Base-by-base conservation (phyloP, 768 basidiomycete genomes). In the Exidia glandulosa region DNA sequence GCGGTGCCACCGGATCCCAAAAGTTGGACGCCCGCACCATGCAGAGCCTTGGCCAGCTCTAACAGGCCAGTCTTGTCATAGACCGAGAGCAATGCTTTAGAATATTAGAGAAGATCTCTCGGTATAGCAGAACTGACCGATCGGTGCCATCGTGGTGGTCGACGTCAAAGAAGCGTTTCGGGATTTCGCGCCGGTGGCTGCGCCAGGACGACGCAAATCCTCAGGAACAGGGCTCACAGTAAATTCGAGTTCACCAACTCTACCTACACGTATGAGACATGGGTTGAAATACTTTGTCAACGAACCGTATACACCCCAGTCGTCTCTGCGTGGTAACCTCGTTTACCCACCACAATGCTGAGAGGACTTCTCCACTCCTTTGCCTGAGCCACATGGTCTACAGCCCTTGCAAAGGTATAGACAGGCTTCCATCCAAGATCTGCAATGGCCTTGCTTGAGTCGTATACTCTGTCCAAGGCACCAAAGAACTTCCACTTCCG, bases 1-100 rank as follows among this genome's bases (percentile, higher is more conserved):
- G 96, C 94, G 13, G 96, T 99, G 59, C 96, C 96, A 63, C 96
- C 96, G 32, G 94, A 96, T 57, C 94, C 96, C 19, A 99, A 76
- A 12, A 99, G 81, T 55, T 85, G 84, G 68, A 98, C 86, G 30
- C 94, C 94, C 50, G 86, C 81, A 56, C 79, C 77, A 60, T 82
- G 78, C 61, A 98, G 84, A n/a, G 86, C 90, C 65, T 83, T 80
- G 27, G 96, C 96, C 54, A 99, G 81, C 58, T 94, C 87, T 60
- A 98, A 72, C 55, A 99, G 82, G 68, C 85, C 83, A 56, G 87
- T 81, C 75, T 99, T 99, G 78, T 98, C 95, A 70, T 96, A 98
- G 59, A 97, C 96, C 32, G 94, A 96, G 57, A 99, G 76, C 59
- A 99, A 76, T 25, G 94, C 95, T 92, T 61, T 62, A 32, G 64